Conservation (phyloP, 148 eudicot species). For the Salicornia ramosissima region DNA sequence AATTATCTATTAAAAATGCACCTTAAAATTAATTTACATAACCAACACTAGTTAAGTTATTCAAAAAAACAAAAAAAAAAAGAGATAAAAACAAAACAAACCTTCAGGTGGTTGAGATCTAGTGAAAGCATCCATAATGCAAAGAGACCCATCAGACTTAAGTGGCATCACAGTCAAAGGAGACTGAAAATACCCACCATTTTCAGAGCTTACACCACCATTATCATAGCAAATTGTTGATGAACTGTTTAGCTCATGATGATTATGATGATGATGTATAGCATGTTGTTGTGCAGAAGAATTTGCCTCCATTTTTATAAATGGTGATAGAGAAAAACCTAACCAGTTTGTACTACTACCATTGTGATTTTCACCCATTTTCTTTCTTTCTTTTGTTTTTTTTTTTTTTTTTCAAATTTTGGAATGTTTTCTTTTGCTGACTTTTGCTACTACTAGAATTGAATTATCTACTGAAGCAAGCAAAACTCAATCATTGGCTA, state of each 20-base stretch:
- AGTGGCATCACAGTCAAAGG: conserved; percentile 63
- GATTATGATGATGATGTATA: conserved; percentile 22
- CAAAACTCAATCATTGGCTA: conserved; percentile 33
- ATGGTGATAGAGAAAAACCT: conserved; percentile 61
- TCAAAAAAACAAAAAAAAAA: background rate
- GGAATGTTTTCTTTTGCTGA: background rate
- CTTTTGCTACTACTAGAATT: conserved; percentile 12
- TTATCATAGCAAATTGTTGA: conserved; percentile 26
- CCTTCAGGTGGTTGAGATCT: conserved; percentile 56
- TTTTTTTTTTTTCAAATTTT: conserved; percentile 3
- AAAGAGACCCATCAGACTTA: conserved; percentile 76
- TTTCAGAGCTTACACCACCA: conserved; percentile 9
- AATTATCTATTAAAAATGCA: too few species aligned
- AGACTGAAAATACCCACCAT: conserved; percentile 31
- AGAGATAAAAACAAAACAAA: conserved; percentile 6
- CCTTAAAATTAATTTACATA: too few species aligned
- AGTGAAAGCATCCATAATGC: conserved; percentile 62
- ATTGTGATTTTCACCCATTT: conserved; percentile 41
- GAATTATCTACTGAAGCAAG: conserved; percentile 1
- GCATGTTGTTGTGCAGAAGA: conserved; percentile 10
- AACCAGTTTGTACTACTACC: conserved; percentile 39
- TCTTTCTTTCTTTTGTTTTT: conserved; percentile 14
- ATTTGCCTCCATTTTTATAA: conserved; percentile 38
- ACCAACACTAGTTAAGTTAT: too few species aligned
- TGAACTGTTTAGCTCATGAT: conserved; percentile 25